Evolutionary conservation across 2,329 filamentous ascomycete species (phyloP), one percentile per base, ranked within the genome.

Genomic region (Corinectria fuckeliana): DNA sequence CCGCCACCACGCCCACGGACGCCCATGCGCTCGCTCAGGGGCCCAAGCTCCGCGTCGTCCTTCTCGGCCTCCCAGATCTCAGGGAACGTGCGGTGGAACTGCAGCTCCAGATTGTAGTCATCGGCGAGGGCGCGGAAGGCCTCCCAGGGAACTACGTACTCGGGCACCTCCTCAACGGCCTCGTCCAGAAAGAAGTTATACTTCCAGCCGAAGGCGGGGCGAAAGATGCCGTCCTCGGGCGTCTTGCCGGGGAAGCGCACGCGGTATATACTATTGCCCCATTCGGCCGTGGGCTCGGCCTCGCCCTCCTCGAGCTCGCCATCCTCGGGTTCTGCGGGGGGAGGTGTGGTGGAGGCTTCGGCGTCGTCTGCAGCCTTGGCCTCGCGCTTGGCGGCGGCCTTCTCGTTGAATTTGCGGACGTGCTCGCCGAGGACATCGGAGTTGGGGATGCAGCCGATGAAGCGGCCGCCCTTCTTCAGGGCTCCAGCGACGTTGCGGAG

Each of bases 91-190:
- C 94, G 94, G 71, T 96, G 91, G 72, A 97, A 99, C 77, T 97
- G 91, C 69, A 98, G 79, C 75, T 99, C 95, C 6, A 99, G 86
- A 69, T 97, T 97, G 82, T 94, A 99, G 73, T 98, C 93, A 74
- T 97, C 93, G 16, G 95, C 95, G 69, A 98, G 81, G 23, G 92
- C 93, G 78, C 95, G 91, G 80, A 99, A 98, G 1, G 93, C 93
- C 75, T 97, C 93, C 94, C 95, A 99, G 0, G 95, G 95, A 1
- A 99, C 95, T 1, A 99, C 94, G 74, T 97, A 99, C 79, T 99
- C 95, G 2, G 95, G 94, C 7, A 97, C 92, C 72, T 93, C 91
- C 75, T 98, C 94, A 18, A 99, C 95, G 0, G 95, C 95, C 78
- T 99, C 95, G 70, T 95, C 89, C 56, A 99, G 87, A 76, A 93